Evolutionary conservation across 768 basidiomycete genomes (phyloP), one percentile per base, ranked within the genome.

Genomic region (Tephrocybe sp.): DNA sequence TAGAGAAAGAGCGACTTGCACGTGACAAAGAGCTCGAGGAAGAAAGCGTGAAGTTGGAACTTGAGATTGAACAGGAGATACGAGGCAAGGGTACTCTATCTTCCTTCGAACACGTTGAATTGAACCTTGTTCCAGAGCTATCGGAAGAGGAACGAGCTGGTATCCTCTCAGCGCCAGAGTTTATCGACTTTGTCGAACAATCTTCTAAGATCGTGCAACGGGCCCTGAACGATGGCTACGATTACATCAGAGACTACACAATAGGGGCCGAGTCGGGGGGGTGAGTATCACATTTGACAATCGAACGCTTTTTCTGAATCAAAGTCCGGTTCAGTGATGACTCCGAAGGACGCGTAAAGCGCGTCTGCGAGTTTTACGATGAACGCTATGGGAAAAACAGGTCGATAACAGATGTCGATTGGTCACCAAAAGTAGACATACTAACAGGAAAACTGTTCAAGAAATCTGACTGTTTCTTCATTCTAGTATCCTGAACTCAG

Each of bases 201-300:
- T 95, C 92, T 8, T 92, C 91, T 18, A 96, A 96, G 71, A 93
- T 98, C 38, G 83, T 98, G 9, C 92, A 98, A 65, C 78, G 97
- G 42, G 97, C 96, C 18, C 70, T 98, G 53, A 97, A 91, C 61
- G 97, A 98, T 60, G 83, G 83, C 22, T 99, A 99, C 66, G 97
- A 99, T 66, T 98, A 98, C 60, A 92, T 93, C 57, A 85, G 89
- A 27, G 97, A 99, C 70, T 99, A 99, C 63, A 90, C 89, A n/a
- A 81, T 95, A 42, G 89, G 87, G 21, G 75, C 91, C 6, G 92
- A 94, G 63, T 79, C 87, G 6, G 88, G 86, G 59, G 80, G 83
- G 94, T 94, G 60, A 62, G 89, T 76, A 9, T 34, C 16, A 35
- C 9, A 30, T 44, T 28, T 24, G n/a, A n/a, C n/a, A n/a, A n/a